A percentile compares a stretch with the other conserved stretches of the same genome.
Evolutionary conservation across 768 basidiomycete species (phyloP).

Genomic region (Psilocybe cubensis): DNA sequence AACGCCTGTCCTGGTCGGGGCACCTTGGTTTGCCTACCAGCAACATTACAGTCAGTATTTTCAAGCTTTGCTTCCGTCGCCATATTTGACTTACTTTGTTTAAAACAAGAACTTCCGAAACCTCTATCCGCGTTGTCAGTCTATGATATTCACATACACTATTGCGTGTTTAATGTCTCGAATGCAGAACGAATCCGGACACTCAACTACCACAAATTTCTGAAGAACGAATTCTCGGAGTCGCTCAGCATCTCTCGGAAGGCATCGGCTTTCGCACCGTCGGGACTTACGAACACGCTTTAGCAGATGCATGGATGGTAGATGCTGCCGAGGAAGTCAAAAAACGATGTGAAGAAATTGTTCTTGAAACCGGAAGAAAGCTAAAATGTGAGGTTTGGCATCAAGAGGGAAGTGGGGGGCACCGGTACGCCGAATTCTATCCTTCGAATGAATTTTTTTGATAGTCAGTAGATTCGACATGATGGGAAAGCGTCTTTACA

Average conservation of each 20-base stretch:
- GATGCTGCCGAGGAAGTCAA: constrained; percentile 65
- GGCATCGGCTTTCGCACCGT: constrained; percentile 91
- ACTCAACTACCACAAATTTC: constrained; percentile 73
- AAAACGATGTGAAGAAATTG: constrained; percentile 61
- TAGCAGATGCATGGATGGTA: constrained; percentile 84
- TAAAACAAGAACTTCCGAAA: constrained; percentile 53
- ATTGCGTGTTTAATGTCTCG: background rate
- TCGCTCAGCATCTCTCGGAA: constrained; percentile 75
- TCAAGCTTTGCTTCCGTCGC: background rate
- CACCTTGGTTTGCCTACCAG: constrained; percentile 49
- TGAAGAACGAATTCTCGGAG: constrained; percentile 65
- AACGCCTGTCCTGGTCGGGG: constrained; percentile 54
- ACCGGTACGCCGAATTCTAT: constrained; percentile 59
- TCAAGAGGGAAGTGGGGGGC: constrained; percentile 86
- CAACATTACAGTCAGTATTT: constrained; percentile 50
- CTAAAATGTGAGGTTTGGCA: constrained; percentile 93
- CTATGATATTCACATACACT: background rate
- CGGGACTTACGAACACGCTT: constrained; percentile 86
- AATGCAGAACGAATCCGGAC: constrained; percentile 43
- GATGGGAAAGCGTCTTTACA: constrained; percentile 83
- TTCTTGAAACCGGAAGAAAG: constrained; percentile 49
- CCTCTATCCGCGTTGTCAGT: constrained; percentile 59
- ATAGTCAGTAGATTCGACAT: constrained; percentile 77
- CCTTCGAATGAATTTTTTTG: background rate
- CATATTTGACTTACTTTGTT: background rate